Evolutionary conservation across 495 filamentous ascomycete species (phyloP), one percentile per base, ranked within the genome.

Genomic region (Annulohypoxylon moriforme): DNA sequence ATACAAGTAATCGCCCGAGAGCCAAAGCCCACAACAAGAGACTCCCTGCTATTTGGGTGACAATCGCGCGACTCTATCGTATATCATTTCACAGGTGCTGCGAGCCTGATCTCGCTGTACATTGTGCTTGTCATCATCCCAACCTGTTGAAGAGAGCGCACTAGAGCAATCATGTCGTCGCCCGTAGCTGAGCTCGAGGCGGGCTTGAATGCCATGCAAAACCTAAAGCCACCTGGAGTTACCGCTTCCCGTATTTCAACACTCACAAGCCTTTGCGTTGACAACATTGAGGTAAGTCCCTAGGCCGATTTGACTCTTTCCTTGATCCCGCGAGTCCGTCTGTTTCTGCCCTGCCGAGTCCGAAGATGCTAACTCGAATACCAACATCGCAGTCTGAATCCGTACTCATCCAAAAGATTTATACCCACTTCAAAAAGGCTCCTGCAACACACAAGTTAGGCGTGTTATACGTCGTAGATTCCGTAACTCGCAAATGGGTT

Each of bases 381-480:
- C 4, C 50, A 75, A n/a, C 64, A 40, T 66, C 74, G 58, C 84
- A 99, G 96, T 94, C 92, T 79, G 96, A 98, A 85, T 94, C 94
- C 47, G 90, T 94, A 78, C 90, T 98, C 73, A 92, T 98, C 76
- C 93, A 97, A 77, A 98, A 97, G 77, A 90, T 99, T 76, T 97
- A 92, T 84, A 94, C 93, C 38, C 94, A 97, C 76, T 97, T 98
- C 90, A 97, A 96, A 82, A 97, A 94, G 84, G 90, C 94, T 70
- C 94, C 94, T 50, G 88, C 88, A 75, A 95, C 94, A 78, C 94
- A 98, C 88, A 99, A 99, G 84, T 86, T 99, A 84, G 96, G 96
- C 81, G 94, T 98, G 77, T 90, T 99, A 84, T 99, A 99, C 90
- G 94, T 98, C 84, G 93, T 99, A 96, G 96, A 99, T 88, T 97